phyloP scores from a whole-genome alignment of 176 grass and related monocot genomes.

The Themeda triandra region DNA sequence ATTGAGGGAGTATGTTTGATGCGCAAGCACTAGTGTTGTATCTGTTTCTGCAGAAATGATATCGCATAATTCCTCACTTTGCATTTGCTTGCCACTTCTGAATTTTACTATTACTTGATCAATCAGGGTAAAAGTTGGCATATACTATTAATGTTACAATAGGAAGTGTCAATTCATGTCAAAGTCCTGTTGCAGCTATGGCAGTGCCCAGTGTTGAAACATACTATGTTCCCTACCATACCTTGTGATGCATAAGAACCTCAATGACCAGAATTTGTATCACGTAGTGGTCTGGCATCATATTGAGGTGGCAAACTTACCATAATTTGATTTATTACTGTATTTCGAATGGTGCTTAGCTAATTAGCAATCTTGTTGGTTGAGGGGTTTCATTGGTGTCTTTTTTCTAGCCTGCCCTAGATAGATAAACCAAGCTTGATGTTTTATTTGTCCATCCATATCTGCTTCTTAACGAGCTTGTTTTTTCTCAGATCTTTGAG shows the following conservation, averaged over 20 bases:
- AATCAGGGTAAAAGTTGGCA: background rate
- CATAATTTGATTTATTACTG: background rate
- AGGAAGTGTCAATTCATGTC: background rate
- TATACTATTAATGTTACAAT: background rate
- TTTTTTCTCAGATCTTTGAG: constrained; percentile 69
- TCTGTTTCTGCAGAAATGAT: background rate
- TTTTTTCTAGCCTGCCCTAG: background rate
- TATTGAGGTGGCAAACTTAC: background rate
- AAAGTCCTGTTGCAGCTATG: background rate
- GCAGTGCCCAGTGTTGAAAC: background rate
- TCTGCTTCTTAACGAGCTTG: background rate
- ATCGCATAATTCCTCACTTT: background rate
- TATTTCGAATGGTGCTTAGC: background rate
- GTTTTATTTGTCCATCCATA: background rate
- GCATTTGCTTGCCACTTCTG: background rate
- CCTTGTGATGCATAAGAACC: too few relatives aligned
- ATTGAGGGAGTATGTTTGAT: too few relatives aligned
- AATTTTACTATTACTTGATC: background rate
- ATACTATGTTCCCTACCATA: background rate
- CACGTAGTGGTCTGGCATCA: background rate
- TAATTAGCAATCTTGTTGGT: background rate
- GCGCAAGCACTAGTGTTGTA: background rate
- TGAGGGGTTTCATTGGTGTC: background rate
- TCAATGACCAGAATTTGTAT: background rate
- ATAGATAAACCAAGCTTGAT: background rate